These are phyloP conservation scores for Neonectria sp. DNA, from an alignment of 2,329 filamentous ascomycete genomes.

Conservation along the genomic window DNA sequence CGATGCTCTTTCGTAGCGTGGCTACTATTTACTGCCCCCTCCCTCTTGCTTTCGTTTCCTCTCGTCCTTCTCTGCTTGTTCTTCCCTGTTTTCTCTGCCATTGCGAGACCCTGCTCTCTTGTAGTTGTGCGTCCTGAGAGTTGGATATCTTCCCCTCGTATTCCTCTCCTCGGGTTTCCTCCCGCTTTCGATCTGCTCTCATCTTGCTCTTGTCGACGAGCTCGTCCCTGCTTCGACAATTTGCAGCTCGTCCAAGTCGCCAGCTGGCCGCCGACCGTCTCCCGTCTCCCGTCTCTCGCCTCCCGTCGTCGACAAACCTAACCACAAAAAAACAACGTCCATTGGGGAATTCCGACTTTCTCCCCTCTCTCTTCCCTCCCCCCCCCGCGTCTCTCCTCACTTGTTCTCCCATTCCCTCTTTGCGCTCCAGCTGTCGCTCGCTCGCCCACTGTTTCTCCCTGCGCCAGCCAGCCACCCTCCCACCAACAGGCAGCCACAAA, in stretches of 20 bases:
- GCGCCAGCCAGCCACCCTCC: conserved; percentile 15
- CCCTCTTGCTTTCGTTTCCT: conserved; percentile 15
- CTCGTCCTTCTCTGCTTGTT: background rate
- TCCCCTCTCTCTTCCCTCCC: background rate
- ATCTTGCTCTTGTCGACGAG: conserved; percentile 10
- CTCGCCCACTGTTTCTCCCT: background rate
- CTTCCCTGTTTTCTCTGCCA: background rate
- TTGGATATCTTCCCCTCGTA: background rate
- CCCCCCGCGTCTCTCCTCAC: background rate
- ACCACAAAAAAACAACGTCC: conserved; percentile 5
- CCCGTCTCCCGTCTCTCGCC: conserved; percentile 1
- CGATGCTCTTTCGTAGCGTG: conserved; percentile 37
- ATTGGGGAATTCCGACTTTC: background rate
- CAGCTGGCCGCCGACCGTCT: background rate
- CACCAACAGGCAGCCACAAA: conserved; percentile 25
- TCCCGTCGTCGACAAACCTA: conserved; percentile 2
- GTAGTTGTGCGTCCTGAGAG: background rate
- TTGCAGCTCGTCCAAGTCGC: conserved; percentile 14
- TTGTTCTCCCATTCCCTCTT: conserved; percentile 1
- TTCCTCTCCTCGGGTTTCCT: conserved; percentile 4
- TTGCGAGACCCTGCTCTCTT: background rate
- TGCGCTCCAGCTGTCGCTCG: background rate
- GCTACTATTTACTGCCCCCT: conserved; percentile 27
- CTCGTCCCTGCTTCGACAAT: conserved; percentile 11
- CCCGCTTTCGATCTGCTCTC: background rate